Base-by-base conservation (phyloP, 768 basidiomycete species). In the Rhodosporidiobolus sp. region DNA sequence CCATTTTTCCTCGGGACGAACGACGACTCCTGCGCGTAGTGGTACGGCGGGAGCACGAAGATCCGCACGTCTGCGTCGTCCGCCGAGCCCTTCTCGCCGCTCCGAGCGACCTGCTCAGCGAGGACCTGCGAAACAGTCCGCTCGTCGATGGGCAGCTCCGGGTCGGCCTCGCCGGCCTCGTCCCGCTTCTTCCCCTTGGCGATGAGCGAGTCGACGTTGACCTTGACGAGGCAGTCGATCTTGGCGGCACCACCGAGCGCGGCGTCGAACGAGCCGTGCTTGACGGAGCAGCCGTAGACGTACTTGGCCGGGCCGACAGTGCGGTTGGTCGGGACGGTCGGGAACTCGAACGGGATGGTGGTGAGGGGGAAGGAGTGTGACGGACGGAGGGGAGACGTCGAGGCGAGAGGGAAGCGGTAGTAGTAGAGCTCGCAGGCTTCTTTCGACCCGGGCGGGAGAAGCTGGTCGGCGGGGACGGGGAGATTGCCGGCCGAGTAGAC, bases 201-300 rank as follows among this genome's bases (percentile, higher is more conserved):
- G 20, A 79, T 79, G 54, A 83, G 75, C 20, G 72, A 62, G 17
- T 76, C 49, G 20, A 80, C 81, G 68, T 83, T 78, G 48, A 82
- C 43, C 77, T 82, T 82, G 74, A 81, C 81, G n/a, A 83, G 66
- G 60, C 80, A 81, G 63, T 83, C 82, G n/a, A 83, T 81, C 68
- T 83, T 83, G 7, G 81, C 81, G 6, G 81, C 83, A 17, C 80
- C 80, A 12, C 82, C 82, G 28, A 83, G 69, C 10, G 81, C 79
- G 34, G 81, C 81, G 63, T 82, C 81, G 64, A 82, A 83, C 14
- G 77, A 78, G 20, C 82, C 82, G 19, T 77, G 67, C 38, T 77
- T 74, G 79, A 83, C 80, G n/a, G 81, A 80, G 67, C 82, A 83
- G 3, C 81, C 82, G 69, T 82, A 83, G 10, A 82, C 77, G 76